Evolutionary conservation across 1,284 basidiomycete genomes (phyloP), one percentile per base, ranked within the genome.

Genomic region (Kalmanozyma brasiliensis): DNA sequence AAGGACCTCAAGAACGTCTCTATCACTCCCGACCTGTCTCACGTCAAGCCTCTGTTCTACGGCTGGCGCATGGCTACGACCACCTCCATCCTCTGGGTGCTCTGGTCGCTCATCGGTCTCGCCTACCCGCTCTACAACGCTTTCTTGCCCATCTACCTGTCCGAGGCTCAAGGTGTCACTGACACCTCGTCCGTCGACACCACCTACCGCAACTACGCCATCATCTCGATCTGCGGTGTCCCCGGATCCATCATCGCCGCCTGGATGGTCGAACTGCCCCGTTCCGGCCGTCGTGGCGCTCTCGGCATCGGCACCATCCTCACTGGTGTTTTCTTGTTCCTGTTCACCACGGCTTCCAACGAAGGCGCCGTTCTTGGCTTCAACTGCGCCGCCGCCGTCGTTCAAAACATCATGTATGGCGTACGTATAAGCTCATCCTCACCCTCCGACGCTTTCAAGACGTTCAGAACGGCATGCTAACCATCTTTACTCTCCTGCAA

Each of bases 101-200:
- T 81, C 8, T 82, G 80, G 80, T 64, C 65, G 19, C 56, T 82
- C n/a, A 82, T 82, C 40, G 80, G 80, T 49, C 59, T 80, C 26
- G 78, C 76, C n/a, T 82, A 82, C 58, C 80, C 80, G 20, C 73
- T 82, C 20, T 82, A 76, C 73, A 82, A 82, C 51, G 75, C 80
- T 2, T 82, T 82, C 68, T 47, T 82, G 46, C 69, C 79, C 43
- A 61, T 79, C 47, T 81, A 80, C 46, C 73, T 82, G 10, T 37
- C 52, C 16, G 26, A 60, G 16, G 59, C 69, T 4, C 69, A 67
- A 30, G 58, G 61, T 14, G 51, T 59, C 19, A 26, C 29, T 5
- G 70, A 57, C 22, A 34, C 35, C 4, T 53, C 52, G 5, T 63
- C 49, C 2, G 60, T 57, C 33, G 20, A 62, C 37, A 40, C 26